phyloP scores from a whole-genome alignment of 2,329 filamentous ascomycete species.

The Hymenoscyphus scutula region DNA sequence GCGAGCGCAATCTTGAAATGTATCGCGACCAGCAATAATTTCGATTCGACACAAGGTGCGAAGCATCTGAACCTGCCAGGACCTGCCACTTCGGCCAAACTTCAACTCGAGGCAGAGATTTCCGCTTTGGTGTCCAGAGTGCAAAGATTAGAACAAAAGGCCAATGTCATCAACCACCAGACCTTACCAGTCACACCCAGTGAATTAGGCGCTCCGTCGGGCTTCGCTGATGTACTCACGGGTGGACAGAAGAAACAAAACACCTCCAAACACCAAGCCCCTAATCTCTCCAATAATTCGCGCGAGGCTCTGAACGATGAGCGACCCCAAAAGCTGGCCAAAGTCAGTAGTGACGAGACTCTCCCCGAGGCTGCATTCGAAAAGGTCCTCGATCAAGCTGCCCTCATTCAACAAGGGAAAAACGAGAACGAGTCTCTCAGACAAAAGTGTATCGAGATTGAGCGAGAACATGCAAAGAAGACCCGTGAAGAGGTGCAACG shows the following conservation, averaged over 20 bases:
- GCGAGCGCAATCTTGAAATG: slow-evolving; percentile 53
- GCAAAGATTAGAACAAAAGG: slow-evolving; percentile 77
- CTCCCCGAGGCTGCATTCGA: slow-evolving; percentile 81
- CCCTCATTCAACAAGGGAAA: slow-evolving; percentile 82
- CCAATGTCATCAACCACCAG: slow-evolving; percentile 56
- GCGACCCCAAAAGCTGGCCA: slow-evolving; percentile 33
- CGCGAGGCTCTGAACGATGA: slow-evolving; percentile 30
- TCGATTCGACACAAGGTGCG: slow-evolving; percentile 9
- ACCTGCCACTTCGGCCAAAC: slow-evolving; percentile 70
- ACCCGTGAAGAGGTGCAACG: slow-evolving; percentile 82
- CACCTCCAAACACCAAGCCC: slow-evolving; percentile 42
- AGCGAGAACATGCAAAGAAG: slow-evolving; percentile 84
- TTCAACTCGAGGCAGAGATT: slow-evolving; percentile 77
- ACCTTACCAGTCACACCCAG: slow-evolving; percentile 77
- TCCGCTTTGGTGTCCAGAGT: slow-evolving; percentile 74
- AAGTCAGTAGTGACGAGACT: slow-evolving; percentile 71
- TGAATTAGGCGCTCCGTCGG: slow-evolving; percentile 66
- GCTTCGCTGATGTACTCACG: slow-evolving; percentile 55
- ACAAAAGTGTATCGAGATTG: slow-evolving; percentile 80
- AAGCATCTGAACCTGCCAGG: slow-evolving; percentile 68
- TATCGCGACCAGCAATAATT: slow-evolving; percentile 41
- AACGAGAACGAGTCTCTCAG: slow-evolving; percentile 79
- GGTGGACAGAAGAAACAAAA: slow-evolving; percentile 33
- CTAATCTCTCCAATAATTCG: slow-evolving; percentile 33
- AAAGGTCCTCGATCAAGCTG: slow-evolving; percentile 90